Percentiles rank a stretch among this genome's conserved stretches.
Evolutionary conservation across 2,329 filamentous ascomycete genomes (phyloP).

Genomic region (Neobulgaria alba): DNA sequence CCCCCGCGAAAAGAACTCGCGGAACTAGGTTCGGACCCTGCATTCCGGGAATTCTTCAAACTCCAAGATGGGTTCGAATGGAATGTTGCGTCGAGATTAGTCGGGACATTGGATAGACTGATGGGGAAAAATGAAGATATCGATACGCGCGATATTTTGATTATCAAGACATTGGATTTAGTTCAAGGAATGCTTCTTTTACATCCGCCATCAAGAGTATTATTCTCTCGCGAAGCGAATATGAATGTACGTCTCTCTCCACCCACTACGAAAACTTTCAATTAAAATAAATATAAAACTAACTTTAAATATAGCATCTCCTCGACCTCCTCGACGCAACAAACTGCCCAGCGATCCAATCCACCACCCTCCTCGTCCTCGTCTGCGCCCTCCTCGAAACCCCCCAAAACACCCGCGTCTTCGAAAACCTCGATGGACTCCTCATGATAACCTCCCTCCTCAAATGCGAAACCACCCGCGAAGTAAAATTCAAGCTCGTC

Average conservation of each 20-base stretch:
- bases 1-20: constrained; percentile 50
- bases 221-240: constrained; percentile 83
- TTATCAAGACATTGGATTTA: constrained; percentile 78
- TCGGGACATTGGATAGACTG: constrained; percentile 77
- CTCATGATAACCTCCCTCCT: constrained; percentile 88
- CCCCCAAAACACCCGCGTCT: constrained; percentile 81
- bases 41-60: constrained; percentile 93
- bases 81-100: constrained; percentile 84
- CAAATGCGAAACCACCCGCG: constrained; percentile 76
- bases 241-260: constrained; percentile 76
- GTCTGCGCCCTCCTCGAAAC: constrained; percentile 82
- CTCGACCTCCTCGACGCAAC: constrained; percentile 89
- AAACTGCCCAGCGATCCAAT: constrained; percentile 88
- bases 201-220: constrained; percentile 78
- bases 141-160: constrained; percentile 81
- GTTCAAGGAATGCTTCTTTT: constrained; percentile 83
- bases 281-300: neutral
- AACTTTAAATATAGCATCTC: constrained; percentile 50
- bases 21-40: constrained; percentile 71
- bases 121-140: constrained; percentile 73
- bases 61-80: constrained; percentile 95
- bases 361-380: constrained; percentile 78
- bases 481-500: constrained; percentile 91
- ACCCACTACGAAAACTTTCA: no score
- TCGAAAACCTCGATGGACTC: constrained; percentile 85